Conservation (phyloP, 805 yeast species). For the Grigorovia jiainica region DNA sequence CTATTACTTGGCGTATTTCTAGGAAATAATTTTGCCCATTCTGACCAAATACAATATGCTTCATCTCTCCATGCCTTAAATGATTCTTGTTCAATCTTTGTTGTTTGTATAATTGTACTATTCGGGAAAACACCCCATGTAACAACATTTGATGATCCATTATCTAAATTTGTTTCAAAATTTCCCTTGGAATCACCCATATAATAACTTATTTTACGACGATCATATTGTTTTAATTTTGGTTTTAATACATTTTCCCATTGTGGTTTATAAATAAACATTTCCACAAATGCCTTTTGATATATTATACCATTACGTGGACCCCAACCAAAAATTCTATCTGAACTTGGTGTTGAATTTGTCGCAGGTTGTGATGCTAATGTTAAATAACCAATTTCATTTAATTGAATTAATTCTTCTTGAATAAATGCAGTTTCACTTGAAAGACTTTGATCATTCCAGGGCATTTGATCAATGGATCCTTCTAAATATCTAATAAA, state of each 20-base stretch:
- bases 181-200: conserved; percentile 53
- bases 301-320: conserved; percentile 80
- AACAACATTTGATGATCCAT: conserved; percentile 62
- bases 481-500: conserved; percentile 68
- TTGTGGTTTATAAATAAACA: conserved; percentile 62
- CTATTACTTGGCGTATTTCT: conserved; percentile 42
- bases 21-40: conserved; percentile 81
- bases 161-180: conserved; percentile 52
- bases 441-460: conserved; percentile 80
- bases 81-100: conserved; percentile 85
- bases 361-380: conserved; percentile 95
- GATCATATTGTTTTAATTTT: conserved; percentile 33
- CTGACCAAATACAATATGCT: conserved; percentile 81
- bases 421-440: conserved; percentile 90
- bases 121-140: conserved; percentile 98
- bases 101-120: conserved; percentile 82
- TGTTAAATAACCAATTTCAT: conserved; percentile 68
- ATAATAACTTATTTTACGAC: conserved; percentile 59
- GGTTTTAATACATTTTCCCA: conserved; percentile 56
- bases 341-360: conserved; percentile 67
- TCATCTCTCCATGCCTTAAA: conserved; percentile 96
- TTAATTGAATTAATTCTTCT: conserved; percentile 76
- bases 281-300: conserved; percentile 90
- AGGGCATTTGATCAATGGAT: conserved; percentile 73
- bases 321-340: conserved; percentile 95